Evolutionary conservation across 2,329 filamentous ascomycete species (phyloP).

Genomic region (Colletotrichum higginsianum): DNA sequence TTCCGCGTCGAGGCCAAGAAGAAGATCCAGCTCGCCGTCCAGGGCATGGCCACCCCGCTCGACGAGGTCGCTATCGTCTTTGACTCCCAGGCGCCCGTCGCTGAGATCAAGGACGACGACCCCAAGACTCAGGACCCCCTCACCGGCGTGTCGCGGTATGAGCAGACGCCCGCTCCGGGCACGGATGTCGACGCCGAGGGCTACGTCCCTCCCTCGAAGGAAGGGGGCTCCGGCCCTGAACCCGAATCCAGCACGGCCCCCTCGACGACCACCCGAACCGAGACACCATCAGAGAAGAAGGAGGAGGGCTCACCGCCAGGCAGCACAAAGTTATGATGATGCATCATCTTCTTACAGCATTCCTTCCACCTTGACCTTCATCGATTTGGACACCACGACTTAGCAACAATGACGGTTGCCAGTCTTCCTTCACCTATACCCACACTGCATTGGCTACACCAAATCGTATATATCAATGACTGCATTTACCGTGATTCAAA

Average conservation of each 20-base stretch:
- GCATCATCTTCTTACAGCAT: not conserved
- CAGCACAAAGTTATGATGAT: slow-evolving; percentile 23
- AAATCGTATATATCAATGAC: not conserved
- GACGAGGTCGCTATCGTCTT: slow-evolving; percentile 37
- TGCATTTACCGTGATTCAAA: not conserved
- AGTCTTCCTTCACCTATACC: slow-evolving; percentile 32
- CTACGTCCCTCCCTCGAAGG: not conserved
- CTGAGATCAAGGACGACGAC: slow-evolving; percentile 12
- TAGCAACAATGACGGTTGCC: slow-evolving; percentile 14
- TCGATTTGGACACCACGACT: not conserved
- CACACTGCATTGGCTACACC: slow-evolving; percentile 11
- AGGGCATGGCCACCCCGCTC: slow-evolving; percentile 31
- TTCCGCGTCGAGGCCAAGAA: slow-evolving; percentile 38
- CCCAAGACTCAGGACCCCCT: slow-evolving; percentile 4
- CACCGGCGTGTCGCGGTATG: slow-evolving; percentile 20
- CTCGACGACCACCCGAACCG: slow-evolving; percentile 1
- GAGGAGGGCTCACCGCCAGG: slow-evolving; percentile 6
- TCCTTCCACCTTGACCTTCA: not conserved
- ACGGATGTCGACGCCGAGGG: not conserved
- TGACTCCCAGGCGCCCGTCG: slow-evolving; percentile 26
- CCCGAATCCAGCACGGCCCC: not conserved
- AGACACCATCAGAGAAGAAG: not conserved
- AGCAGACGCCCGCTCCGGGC: not conserved
- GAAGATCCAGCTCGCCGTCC: slow-evolving; percentile 36
- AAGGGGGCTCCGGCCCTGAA: not conserved